These are phyloP conservation scores for Alternaria sp. DNA, from an alignment of 2,329 filamentous ascomycete species.

Conservation along the genomic window DNA sequence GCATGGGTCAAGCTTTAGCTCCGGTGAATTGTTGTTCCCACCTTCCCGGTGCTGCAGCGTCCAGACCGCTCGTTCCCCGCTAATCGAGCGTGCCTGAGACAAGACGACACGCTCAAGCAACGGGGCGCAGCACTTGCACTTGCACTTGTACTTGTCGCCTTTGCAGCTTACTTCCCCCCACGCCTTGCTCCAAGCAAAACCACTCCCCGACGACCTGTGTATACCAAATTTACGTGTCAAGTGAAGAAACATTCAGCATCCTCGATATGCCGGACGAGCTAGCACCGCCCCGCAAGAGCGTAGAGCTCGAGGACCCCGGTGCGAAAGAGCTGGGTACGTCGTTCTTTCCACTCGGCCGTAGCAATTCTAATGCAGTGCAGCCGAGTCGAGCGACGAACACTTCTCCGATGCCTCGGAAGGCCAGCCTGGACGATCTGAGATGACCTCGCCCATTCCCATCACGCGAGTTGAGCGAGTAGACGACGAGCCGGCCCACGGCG, in stretches of 20 bases:
- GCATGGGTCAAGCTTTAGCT: slow-evolving; percentile 29
- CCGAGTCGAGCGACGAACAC: slow-evolving; percentile 66
- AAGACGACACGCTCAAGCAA: slow-evolving; percentile 26
- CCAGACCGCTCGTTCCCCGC: slow-evolving; percentile 29
- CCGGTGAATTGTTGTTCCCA: slow-evolving; percentile 38
- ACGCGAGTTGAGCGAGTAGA: slow-evolving; percentile 72
- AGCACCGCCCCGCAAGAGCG: slow-evolving; percentile 64
- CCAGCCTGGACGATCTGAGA: slow-evolving; percentile 52
- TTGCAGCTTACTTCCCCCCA: neutral
- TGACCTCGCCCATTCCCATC: slow-evolving; percentile 64
- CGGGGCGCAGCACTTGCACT: slow-evolving; percentile 32
- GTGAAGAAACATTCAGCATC: neutral
- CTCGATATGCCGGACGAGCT: slow-evolving; percentile 54
- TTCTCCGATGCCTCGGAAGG: slow-evolving; percentile 73
- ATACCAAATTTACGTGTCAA: neutral
- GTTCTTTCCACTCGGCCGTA: neutral
- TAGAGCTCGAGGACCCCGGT: slow-evolving; percentile 65
- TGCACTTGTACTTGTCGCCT: slow-evolving; percentile 3
- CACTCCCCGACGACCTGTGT: neutral
- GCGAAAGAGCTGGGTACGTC: slow-evolving; percentile 64
- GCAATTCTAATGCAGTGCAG: slow-evolving; percentile 23
- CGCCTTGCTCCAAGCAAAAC: neutral
- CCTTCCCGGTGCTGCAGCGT: slow-evolving; percentile 12
- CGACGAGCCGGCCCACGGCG: slow-evolving; percentile 65
- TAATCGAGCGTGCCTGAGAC: slow-evolving; percentile 29